Conservation (phyloP, 2,329 filamentous ascomycete species). For the Huntiella abstrusa region DNA sequence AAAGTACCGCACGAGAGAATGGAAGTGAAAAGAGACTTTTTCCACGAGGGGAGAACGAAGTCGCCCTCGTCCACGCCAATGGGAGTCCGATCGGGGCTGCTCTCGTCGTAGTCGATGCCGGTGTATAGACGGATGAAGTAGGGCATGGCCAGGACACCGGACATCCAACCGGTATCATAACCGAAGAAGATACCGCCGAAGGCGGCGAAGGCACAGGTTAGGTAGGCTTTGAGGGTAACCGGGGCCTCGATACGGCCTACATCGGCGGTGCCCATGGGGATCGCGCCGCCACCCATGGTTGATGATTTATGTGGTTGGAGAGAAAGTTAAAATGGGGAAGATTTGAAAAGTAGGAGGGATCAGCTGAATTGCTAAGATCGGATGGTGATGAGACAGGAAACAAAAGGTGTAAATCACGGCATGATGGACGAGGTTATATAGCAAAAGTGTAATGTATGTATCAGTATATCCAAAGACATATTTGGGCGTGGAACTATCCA, state of each 20-base stretch:
- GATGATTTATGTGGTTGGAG: neutral
- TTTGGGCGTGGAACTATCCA: too few species aligned
- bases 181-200: slow-evolving; percentile 63
- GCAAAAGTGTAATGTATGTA: too few species aligned
- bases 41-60: slow-evolving; percentile 14
- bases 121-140: slow-evolving; percentile 30
- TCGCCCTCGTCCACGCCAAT: slow-evolving; percentile 18
- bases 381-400: too few species aligned
- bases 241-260: slow-evolving; percentile 46
- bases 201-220: slow-evolving; percentile 51
- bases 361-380: too few species aligned
- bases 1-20: slow-evolving; percentile 65
- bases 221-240: slow-evolving; percentile 48
- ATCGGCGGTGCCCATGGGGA: slow-evolving; percentile 23
- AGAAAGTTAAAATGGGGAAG: neutral
- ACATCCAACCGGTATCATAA: slow-evolving; percentile 62
- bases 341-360: neutral
- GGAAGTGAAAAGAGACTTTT: slow-evolving; percentile 45
- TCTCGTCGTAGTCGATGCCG: slow-evolving; percentile 15
- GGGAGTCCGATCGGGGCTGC: slow-evolving; percentile 27
- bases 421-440: too few species aligned
- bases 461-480: too few species aligned
- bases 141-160: slow-evolving; percentile 36
- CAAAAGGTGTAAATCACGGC: too few species aligned
- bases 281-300: slow-evolving; percentile 9